Evolutionary conservation across 1,284 basidiomycete genomes (phyloP), one percentile per base, ranked within the genome.

Genomic region (Ganoderma lucidum): DNA sequence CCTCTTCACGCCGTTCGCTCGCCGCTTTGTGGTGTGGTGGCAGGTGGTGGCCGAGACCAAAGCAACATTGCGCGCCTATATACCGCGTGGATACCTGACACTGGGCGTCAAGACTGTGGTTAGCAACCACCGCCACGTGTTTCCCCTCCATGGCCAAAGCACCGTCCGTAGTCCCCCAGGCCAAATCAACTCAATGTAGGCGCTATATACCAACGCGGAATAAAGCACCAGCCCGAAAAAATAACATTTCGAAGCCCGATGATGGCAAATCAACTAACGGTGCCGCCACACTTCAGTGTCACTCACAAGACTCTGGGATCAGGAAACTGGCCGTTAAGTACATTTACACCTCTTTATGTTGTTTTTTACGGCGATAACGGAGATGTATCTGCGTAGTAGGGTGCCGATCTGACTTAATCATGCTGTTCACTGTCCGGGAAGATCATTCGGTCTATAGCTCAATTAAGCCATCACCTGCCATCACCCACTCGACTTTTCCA

Each of bases 21-120:
- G 45, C 45, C 45, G 45, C 45, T 48, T 48, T 51, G 48, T 51
- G 4, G 9, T 12, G 10, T 28, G 42, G 39, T 45, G 14, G 17
- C 44, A 45, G 35, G 44, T 48, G n/a, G 45, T 48, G 48, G 48
- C 23, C 3, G 23, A 51, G 48, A 14, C 4, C 48, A 51, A 51
- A 56, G 32, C 53, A 32, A 32, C 4, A 6, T 55, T 55, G 6
- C 35, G 35, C 56, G 56, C 56, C 56, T n/a, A 39, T 39, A 19
- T 39, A 17, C 56, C 56, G 56, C 56, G 35, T 59, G 59, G 23
- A 61, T 61, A 61, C 59, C 28, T n/a, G 15, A 61, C 39, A 35
- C 32, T 35, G 19, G 37, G 58, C 59, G 59, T 61, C 59, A 61
- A 41, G 14, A 37, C 32, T 12, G 17, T 61, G 59, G 59, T 61